These are phyloP conservation scores for Lenzites betulinus DNA, from an alignment of 768 basidiomycete genomes.

Conservation along the genomic window DNA sequence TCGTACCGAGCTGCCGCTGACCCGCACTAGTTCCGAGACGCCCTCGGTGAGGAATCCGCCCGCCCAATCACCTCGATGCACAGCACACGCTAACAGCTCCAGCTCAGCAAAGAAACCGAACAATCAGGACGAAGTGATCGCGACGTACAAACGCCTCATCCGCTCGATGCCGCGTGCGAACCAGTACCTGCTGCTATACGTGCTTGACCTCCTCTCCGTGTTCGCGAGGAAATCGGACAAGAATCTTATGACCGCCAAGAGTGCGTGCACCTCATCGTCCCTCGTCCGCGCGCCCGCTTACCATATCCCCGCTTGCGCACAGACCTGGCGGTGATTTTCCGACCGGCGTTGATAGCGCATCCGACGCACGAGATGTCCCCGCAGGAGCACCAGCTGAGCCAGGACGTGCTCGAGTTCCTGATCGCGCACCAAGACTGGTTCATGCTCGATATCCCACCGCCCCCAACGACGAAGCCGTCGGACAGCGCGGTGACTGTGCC, in stretches of 20 bases:
- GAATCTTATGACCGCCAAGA: conserved; percentile 95
- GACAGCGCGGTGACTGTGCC: conserved; percentile 17
- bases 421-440: conserved; percentile 98
- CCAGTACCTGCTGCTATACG: conserved; percentile 95
- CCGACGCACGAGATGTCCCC: conserved; percentile 86
- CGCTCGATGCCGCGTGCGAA: conserved; percentile 83
- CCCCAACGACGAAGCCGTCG: conserved; percentile 40
- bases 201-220: conserved; percentile 92
- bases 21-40: conserved; percentile 70
- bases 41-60: conserved; percentile 53
- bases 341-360: conserved; percentile 91
- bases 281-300: not conserved
- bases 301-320: not conserved
- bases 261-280: conserved; percentile 48
- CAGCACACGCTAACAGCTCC: conserved; percentile 8
- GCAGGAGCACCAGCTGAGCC: conserved; percentile 82
- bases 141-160: conserved; percentile 84
- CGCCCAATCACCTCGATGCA: not conserved
- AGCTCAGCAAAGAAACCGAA: conserved; percentile 63
- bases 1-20: conserved; percentile 9
- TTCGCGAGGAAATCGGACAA: conserved; percentile 89
- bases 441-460: conserved; percentile 82
- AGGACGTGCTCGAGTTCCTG: conserved; percentile 90
- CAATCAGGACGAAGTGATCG: conserved; percentile 71
- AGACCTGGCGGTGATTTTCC: conserved; percentile 98